Evolutionary conservation across 306 rosid species (phyloP), one percentile per base, ranked within the genome.

Genomic region (Cucurbita ficifolia): DNA sequence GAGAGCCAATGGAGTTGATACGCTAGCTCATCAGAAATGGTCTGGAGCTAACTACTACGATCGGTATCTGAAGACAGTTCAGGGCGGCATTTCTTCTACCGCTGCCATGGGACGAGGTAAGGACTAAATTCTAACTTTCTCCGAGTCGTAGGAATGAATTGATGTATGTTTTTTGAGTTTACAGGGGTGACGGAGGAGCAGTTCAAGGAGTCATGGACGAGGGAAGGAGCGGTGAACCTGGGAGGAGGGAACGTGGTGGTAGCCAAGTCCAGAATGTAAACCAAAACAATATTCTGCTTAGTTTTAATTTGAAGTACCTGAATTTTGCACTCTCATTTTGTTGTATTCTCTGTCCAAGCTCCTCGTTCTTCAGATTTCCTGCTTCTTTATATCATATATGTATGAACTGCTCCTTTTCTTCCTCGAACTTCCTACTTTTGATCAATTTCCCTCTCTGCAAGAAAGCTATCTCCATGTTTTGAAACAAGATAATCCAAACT

Each of bases 61-160:
- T 24, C 83, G 90, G 85, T 94, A 94, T 76, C 92, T 94, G 58
- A 94, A 89, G 96, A 91, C 97, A 48, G 89, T 94, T 10, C 99
- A 94, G 70, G 99, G 97, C 2, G 99, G 99, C 59, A 90, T 88
- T 10, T 84, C 99, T 0, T 94, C 99, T 42, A 91, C 99, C 18
- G 96, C 99, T 19, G 97, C 99, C n/a, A 94, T 94, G 99, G 99
- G 97, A 62, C 91, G 89, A 86, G 99, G 97, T 64, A 84, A 61
- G 51, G 33, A 29, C 33, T 29, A 29, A 29, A 29, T 29, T 29
- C 33, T 29, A 29, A 29, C 33, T 29, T 29, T 29, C 33, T 29
- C 33, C 33, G 3, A 29, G 3, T 29, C 3, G 3, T 29, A 29
- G 33, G 33, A 29, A 29, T 9, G 0, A 16, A 24, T 16, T 18